Base-by-base conservation (phyloP, 306 rosid genomes). In the Mimosa bimucronata region DNA sequence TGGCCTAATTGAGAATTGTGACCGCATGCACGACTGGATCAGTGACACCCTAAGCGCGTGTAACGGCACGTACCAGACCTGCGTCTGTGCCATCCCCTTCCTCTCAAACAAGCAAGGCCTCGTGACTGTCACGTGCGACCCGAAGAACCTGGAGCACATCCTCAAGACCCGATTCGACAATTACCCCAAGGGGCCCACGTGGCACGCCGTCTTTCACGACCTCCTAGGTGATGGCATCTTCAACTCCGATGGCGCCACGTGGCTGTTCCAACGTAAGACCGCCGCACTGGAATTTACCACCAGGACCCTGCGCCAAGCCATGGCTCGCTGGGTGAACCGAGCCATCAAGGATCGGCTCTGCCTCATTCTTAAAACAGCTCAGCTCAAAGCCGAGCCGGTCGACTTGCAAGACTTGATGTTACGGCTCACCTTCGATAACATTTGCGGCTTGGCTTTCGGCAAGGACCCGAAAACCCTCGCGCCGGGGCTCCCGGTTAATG, bases 61-160 rank as follows among this genome's bases (percentile, higher is more conserved):
- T n/a, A 30, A 65, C 0, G 77, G 77, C 66, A 73, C 77, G 44
- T 73, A 73, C 77, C 77, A 73, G 46, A 73, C 77, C 2, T 52
- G 77, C 64, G 34, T 52, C 46, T 50, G 46, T 4, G 46, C 77
- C 3, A 30, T 73, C 6, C 77, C 77, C 3, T 52, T 73, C 66
- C 66, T 73, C 15, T 65, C 77, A 0, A 50, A n/a, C 12, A 73
- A 31, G 77, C 65, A 73, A 52, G 77, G 77, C 10, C 66, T 50
- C 77, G 65, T 50, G 65, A 73, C 66, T 30, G 77, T 73, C 77
- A 73, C 77, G 48, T 73, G 77, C 48, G 31, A 73, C 66, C 77
- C 77, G 10, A 52, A 15, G 25, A 73, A 73, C 16, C 9, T 73
- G 19, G 77, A 73, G 64, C 77, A 73, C 48, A 50, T 73, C 0